phyloP scores from a whole-genome alignment of 2,329 filamentous ascomycete genomes.

The Zarea fungicola region DNA sequence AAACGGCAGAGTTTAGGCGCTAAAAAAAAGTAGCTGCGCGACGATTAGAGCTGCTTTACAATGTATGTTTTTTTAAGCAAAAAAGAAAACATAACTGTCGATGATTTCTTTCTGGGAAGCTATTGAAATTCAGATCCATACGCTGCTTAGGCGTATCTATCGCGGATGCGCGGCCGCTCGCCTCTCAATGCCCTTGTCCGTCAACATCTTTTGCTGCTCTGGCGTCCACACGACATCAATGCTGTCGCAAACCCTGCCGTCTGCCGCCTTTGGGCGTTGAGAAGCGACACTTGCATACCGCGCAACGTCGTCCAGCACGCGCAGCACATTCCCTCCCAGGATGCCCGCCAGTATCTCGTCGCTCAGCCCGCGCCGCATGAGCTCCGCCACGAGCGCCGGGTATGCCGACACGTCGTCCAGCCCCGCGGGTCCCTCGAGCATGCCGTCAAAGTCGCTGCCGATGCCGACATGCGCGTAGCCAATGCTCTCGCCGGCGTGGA shows the following conservation, averaged over 20 bases:
- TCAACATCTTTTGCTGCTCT: neutral
- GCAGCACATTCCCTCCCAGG: slow-evolving; percentile 8
- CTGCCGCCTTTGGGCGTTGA: neutral
- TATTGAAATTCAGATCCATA: neutral
- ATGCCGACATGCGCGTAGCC: slow-evolving; percentile 79
- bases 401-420: slow-evolving; percentile 77
- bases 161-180: neutral
- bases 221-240: neutral
- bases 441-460: slow-evolving; percentile 80
- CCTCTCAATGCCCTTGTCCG: neutral
- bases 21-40: neutral
- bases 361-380: slow-evolving; percentile 10
- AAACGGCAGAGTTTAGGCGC: neutral
- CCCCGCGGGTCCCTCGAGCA: slow-evolving; percentile 57
- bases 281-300: neutral
- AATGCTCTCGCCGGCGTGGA: slow-evolving; percentile 69
- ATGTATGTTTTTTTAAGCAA: neutral
- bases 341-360: slow-evolving; percentile 2
- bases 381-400: slow-evolving; percentile 37
- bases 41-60: neutral
- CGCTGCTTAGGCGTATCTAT: neutral
- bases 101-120: neutral
- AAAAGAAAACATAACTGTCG: neutral
- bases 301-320: slow-evolving; percentile 8
- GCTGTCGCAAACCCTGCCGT: neutral